Base-by-base conservation (phyloP, 495 filamentous ascomycete species). In the Aspergillus cavernicola region DNA sequence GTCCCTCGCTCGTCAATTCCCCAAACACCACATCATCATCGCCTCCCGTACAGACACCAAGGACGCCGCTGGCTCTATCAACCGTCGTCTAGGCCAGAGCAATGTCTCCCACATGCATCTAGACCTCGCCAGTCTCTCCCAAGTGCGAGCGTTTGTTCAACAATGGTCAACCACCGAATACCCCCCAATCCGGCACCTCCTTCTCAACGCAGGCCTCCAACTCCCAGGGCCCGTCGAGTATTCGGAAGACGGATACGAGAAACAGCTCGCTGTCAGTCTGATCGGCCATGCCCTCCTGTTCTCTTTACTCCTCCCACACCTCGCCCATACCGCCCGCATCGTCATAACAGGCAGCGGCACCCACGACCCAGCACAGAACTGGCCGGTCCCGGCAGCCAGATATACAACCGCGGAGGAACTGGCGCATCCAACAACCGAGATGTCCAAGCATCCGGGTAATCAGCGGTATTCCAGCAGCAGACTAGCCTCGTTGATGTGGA, bases 201-300 rank as follows among this genome's bases (percentile, higher is more conserved):
- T 45, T 23, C 24, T 45, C 42, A 45, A 45, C 26, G 42, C 42
- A n/a, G 42, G 42, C 6, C 42, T 45, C 24, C 42, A 45, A 16
- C 24, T 45, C 24, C 23, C 42, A 4, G 23, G 42, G 2, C 23
- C 22, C 12, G 22, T 31, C 23, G 15, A 22, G 7, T 18, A 16
- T n/a, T n/a, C 42, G 12, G 23, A 13, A n/a, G 42, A 45, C 26
- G 42, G 42, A 3, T 45, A 15, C 42, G 42, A 45, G 26, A 11
- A 31, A 18, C 29, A 22, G 12, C 31, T 45, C 24, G 42, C 23
- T 16, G 15, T 45, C 24, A 45, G 16, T 23, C 23, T 31, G 8
- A 12, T 45, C 4, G 42, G 42, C 4, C 23, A 32, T n/a, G 24
- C 42, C 2, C 24, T 45, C 2, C 26, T 45, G 2, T 45, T 45